Evolutionary conservation across 352 stramenopile genomes (phyloP).

Genomic region (Phytophthora hybrid): DNA sequence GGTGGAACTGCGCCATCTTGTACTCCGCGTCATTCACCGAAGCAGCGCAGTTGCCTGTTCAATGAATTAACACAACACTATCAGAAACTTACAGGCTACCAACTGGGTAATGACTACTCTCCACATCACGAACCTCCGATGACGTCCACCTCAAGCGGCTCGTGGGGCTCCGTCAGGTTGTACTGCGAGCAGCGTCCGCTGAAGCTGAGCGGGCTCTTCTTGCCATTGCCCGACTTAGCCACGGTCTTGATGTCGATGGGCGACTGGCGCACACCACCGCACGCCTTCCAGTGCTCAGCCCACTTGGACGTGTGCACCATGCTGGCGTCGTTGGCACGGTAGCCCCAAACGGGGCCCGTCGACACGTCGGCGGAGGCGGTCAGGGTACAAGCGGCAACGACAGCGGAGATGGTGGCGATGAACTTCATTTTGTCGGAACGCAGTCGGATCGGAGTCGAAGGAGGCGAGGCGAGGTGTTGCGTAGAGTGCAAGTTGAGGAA

Average conservation of each 20-base stretch:
- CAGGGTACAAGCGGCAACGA: constrained; percentile 16
- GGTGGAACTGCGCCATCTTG: constrained; percentile 53
- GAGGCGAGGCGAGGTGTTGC: background rate
- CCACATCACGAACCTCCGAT: constrained; percentile 2
- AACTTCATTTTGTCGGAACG: constrained; percentile 20
- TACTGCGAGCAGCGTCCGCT: constrained; percentile 23
- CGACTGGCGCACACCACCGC: constrained; percentile 37
- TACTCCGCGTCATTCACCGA: constrained; percentile 24
- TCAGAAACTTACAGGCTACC: too few relatives aligned
- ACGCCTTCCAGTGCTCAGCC: constrained; percentile 27
- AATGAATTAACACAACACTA: background rate
- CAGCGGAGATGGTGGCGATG: constrained; percentile 6
- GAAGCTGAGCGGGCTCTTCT: constrained; percentile 1
- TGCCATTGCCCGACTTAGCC: background rate
- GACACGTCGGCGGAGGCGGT: constrained; percentile 9
- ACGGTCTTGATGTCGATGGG: constrained; percentile 42
- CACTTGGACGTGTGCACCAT: constrained; percentile 31
- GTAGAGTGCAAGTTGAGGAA: constrained; percentile 20
- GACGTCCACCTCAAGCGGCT: constrained; percentile 31
- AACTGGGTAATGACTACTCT: too few relatives aligned
- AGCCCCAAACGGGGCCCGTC: constrained; percentile 28
- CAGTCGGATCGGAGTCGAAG: background rate
- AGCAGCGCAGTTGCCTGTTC: constrained; percentile 22
- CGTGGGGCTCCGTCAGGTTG: constrained; percentile 35
- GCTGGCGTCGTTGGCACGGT: constrained; percentile 24